Evolutionary conservation across 2,329 filamentous ascomycete genomes (phyloP).

Genomic region (Ceratocystis colombiana): DNA sequence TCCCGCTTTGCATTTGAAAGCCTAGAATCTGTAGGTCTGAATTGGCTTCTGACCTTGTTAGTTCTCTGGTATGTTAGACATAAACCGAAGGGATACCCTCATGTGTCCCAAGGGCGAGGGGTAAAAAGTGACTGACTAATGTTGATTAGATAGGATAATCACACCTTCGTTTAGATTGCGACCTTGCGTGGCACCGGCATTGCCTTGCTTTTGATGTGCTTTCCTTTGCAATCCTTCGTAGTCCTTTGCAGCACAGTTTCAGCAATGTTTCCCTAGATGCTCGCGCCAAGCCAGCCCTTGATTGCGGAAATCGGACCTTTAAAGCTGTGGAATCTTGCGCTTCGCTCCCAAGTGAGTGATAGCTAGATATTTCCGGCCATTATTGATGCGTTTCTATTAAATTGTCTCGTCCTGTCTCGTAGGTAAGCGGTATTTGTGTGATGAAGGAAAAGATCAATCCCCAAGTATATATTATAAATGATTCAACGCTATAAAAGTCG

Average conservation of each 20-base stretch:
- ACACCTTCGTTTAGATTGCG: not conserved
- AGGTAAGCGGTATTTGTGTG: not conserved
- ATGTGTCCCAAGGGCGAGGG: not conserved
- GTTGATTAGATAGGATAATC: not conserved
- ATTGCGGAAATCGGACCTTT: not conserved
- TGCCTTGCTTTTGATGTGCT: not conserved
- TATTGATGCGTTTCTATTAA: not conserved
- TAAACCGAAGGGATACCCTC: not conserved
- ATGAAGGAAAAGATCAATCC: not conserved
- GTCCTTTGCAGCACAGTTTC: not conserved
- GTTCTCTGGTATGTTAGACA: constrained; percentile 3
- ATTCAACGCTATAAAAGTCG: not conserved
- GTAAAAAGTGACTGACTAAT: not conserved
- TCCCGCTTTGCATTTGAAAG: not conserved
- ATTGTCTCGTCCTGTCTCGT: not conserved
- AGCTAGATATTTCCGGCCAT: not conserved
- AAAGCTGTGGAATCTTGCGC: not conserved
- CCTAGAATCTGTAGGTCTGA: not conserved
- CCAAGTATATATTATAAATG: not conserved
- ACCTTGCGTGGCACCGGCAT: not conserved
- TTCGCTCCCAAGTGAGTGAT: not conserved
- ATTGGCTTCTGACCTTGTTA: not conserved
- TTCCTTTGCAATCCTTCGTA: not conserved
- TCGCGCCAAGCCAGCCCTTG: not conserved
- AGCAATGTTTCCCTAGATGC: constrained; percentile 3